A percentile compares a stretch with the other conserved stretches of the same genome.
Conservation (phyloP, 78 protist genomes). For the Dictyostelium brefeldianum region DNA sequence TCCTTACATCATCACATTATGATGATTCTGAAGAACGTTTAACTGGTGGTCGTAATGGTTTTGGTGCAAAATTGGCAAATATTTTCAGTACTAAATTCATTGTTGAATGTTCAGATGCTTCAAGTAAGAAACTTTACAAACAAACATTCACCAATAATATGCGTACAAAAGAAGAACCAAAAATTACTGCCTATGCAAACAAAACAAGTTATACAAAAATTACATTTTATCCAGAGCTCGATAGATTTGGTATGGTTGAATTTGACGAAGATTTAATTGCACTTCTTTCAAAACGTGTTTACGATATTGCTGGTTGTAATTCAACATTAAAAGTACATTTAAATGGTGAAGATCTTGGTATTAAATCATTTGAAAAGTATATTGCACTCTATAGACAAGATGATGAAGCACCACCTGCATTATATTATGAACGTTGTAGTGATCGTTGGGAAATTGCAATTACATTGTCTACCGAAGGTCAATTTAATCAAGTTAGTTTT, state of each 20-base stretch:
- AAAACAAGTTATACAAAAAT: constrained; percentile 84
- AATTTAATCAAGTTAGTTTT: constrained; percentile 90
- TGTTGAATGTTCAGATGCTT: constrained; percentile 90
- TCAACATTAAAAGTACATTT: constrained; percentile 67
- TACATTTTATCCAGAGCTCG: constrained; percentile 86
- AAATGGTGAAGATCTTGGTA: constrained; percentile 42
- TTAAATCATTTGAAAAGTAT: constrained; percentile 87
- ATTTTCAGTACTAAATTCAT: constrained; percentile 92
- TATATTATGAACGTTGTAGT: background rate
- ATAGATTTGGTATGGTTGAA: constrained; percentile 82
- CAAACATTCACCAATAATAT: constrained; percentile 86
- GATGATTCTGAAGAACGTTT: constrained; percentile 85
- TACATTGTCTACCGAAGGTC: constrained; percentile 22
- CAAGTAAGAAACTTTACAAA: background rate
- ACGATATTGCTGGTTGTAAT: constrained; percentile 95
- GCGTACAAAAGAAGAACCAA: constrained; percentile 51
- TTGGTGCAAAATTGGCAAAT: constrained; percentile 99
- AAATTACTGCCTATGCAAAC: constrained; percentile 26
- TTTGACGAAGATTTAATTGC: constrained; percentile 92
- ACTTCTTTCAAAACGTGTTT: constrained; percentile 89
- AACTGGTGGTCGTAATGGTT: constrained; percentile 97
- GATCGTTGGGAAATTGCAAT: constrained; percentile 84
- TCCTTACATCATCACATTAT: constrained; percentile 95
- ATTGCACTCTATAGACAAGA: constrained; percentile 62
- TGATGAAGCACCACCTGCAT: background rate